A percentile compares a stretch with the other conserved stretches of the same genome.
These are phyloP conservation scores for Knufia petricola DNA, from an alignment of 2,329 filamentous ascomycete species.

Conservation along the genomic window DNA sequence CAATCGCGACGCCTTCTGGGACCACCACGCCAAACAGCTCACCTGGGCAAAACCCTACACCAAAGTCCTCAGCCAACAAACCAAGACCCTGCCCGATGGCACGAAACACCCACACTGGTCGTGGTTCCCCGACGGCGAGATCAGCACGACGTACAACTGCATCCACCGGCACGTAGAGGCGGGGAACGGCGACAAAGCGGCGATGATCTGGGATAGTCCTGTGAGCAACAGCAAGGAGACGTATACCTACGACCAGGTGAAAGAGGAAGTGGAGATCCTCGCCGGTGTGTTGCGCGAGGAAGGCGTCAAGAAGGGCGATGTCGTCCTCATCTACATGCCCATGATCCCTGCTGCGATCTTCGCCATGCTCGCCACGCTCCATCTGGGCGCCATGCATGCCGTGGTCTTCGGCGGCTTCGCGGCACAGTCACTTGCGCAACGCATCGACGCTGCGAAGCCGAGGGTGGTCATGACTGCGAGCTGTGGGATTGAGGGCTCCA, in stretches of 20 bases:
- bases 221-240: slow-evolving; percentile 64
- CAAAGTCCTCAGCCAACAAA: slow-evolving; percentile 48
- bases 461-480: slow-evolving; percentile 75
- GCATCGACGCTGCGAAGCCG: slow-evolving; percentile 74
- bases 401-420: slow-evolving; percentile 94
- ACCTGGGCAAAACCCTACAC: slow-evolving; percentile 72
- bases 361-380: slow-evolving; percentile 69
- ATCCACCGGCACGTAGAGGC: slow-evolving; percentile 77
- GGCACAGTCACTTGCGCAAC: slow-evolving; percentile 67
- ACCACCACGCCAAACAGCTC: slow-evolving; percentile 60
- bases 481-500: slow-evolving; percentile 80
- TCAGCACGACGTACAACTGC: slow-evolving; percentile 88
- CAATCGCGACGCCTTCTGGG: slow-evolving; percentile 68
- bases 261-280: slow-evolving; percentile 69
- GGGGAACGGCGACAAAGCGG: slow-evolving; percentile 62
- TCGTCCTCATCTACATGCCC: slow-evolving; percentile 90
- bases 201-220: slow-evolving; percentile 81
- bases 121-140: slow-evolving; percentile 83
- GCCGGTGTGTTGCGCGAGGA: slow-evolving; percentile 75
- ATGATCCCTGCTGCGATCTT: slow-evolving; percentile 90
- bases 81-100: slow-evolving; percentile 55
- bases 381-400: slow-evolving; percentile 78
- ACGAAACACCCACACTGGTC: slow-evolving; percentile 66
- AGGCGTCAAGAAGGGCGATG: slow-evolving; percentile 72
- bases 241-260: slow-evolving; percentile 64